Percentiles rank a stretch among this genome's conserved stretches.
These are phyloP conservation scores for Pythium sukuiense DNA, from an alignment of 352 stramenopile genomes.

Conservation along the genomic window DNA sequence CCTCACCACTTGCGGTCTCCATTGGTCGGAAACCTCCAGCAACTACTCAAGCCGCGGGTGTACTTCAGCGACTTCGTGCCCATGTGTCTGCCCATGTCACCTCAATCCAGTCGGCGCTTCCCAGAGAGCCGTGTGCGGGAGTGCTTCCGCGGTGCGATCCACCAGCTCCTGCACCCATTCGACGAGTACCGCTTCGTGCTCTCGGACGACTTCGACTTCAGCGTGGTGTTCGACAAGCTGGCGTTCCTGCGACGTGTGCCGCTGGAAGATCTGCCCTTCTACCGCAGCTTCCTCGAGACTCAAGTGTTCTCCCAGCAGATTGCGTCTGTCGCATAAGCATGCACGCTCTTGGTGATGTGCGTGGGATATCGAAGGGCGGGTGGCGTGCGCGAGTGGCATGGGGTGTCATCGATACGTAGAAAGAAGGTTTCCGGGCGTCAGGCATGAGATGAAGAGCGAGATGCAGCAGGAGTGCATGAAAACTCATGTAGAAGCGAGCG, in stretches of 20 bases:
- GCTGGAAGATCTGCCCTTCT: constrained; percentile 62
- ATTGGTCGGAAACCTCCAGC: constrained; percentile 49
- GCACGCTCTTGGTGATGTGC: not conserved
- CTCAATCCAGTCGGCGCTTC: constrained; percentile 37
- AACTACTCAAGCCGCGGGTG: constrained; percentile 71
- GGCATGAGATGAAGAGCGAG: not conserved
- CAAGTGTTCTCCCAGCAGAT: constrained; percentile 88
- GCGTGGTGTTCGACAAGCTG: constrained; percentile 83
- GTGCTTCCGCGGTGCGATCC: constrained; percentile 55
- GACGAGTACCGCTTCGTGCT: constrained; percentile 85
- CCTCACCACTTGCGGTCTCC: constrained; percentile 44
- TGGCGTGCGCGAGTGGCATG: not conserved
- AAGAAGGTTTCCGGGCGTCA: not conserved
- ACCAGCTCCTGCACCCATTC: constrained; percentile 52
- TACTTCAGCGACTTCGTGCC: constrained; percentile 80
- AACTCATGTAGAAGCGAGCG: not conserved
- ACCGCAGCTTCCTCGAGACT: constrained; percentile 79
- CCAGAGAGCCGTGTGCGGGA: constrained; percentile 57
- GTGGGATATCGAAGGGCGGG: not conserved
- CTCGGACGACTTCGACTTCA: constrained; percentile 85
- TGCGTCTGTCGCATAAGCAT: constrained; percentile 46
- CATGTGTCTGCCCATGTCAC: constrained; percentile 44
- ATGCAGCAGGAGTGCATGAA: not conserved
- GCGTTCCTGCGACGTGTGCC: constrained; percentile 63
- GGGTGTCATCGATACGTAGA: not conserved